Percentiles rank a stretch among this genome's conserved stretches.
Conservation (phyloP, 2,329 filamentous ascomycete genomes). For the Diplocarpon rosae region DNA sequence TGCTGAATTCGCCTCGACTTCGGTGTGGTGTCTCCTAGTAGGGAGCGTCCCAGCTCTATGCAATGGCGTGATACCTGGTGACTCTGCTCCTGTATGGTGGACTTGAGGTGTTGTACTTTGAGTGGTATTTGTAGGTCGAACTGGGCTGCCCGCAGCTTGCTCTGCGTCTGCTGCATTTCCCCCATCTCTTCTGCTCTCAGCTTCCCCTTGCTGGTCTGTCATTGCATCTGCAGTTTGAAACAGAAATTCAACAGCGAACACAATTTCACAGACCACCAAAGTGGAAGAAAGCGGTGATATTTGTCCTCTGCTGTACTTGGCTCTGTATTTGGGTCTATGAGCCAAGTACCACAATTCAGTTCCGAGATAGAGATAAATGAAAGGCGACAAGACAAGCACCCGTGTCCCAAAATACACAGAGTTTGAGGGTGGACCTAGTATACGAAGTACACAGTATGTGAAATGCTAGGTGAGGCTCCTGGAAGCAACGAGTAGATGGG, state of each 20-base stretch:
- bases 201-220: slow-evolving; percentile 3
- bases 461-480: too few relatives aligned
- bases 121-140: neutral
- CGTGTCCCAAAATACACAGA: neutral
- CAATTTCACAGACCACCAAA: neutral
- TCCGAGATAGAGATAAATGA: neutral
- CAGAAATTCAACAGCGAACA: neutral
- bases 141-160: neutral
- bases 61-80: neutral
- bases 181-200: neutral
- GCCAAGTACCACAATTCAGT: neutral
- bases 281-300: too few relatives aligned
- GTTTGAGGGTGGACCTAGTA: too few relatives aligned
- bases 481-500: too few relatives aligned
- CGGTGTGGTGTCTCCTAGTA: neutral
- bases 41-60: slow-evolving; percentile 11
- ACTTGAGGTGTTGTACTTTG: neutral
- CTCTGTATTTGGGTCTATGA: neutral
- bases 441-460: too few relatives aligned
- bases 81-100: neutral
- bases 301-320: neutral
- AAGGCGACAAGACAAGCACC: neutral
- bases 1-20: neutral
- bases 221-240: neutral
- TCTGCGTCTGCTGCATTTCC: neutral